Evolutionary conservation across 2,329 filamentous ascomycete species (phyloP).

Genomic region (Colletotrichum acutatum): DNA sequence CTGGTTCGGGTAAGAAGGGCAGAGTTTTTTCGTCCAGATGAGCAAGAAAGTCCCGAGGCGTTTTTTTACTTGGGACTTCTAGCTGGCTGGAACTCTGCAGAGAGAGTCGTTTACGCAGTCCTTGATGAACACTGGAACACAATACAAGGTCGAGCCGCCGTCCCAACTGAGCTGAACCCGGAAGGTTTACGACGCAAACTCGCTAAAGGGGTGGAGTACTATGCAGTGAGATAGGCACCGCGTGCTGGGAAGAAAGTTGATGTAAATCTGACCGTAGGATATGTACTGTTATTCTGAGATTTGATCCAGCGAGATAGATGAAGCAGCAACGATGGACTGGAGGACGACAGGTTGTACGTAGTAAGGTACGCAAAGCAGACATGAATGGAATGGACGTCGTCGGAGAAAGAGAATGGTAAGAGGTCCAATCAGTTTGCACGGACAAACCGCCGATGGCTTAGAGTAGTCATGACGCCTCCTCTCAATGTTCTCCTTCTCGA

Average conservation of each 20-base stretch:
- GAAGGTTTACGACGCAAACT: slow-evolving; percentile 19
- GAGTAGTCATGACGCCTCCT: slow-evolving; percentile 12
- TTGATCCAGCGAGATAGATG: neutral
- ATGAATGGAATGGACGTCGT: neutral
- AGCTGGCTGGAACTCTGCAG: neutral
- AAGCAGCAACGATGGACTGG: neutral
- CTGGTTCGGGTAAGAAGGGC: neutral
- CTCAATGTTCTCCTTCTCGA: neutral
- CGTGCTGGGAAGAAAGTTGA: neutral
- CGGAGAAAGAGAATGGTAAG: neutral
- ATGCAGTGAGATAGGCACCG: neutral
- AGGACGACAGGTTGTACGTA: neutral
- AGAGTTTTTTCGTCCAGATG: neutral
- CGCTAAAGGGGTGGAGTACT: slow-evolving; percentile 3
- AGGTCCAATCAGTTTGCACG: neutral
- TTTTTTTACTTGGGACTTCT: neutral
- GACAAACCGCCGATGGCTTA: neutral
- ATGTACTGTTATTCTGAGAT: neutral
- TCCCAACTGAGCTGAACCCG: slow-evolving; percentile 19
- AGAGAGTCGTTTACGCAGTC: slow-evolving; percentile 6
- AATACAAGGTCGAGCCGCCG: slow-evolving; percentile 16
- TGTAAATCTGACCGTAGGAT: neutral
- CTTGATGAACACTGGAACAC: neutral
- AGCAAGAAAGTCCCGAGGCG: neutral
- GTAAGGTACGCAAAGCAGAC: neutral